Conservation (phyloP, 176 grass and related monocot species). For the Phyllostachys edulis region DNA sequence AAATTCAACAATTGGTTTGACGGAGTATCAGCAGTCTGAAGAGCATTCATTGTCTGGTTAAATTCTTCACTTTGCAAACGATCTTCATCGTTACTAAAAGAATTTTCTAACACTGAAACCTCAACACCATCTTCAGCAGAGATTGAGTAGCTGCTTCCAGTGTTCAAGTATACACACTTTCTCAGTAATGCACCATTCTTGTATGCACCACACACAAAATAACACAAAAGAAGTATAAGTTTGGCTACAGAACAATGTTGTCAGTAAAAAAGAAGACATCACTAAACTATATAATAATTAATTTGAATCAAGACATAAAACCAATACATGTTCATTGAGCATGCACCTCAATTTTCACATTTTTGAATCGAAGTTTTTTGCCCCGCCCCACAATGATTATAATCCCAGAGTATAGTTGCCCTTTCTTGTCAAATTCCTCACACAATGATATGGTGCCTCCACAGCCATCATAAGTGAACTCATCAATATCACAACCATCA, state of each 20-base stretch:
- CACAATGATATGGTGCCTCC: slow-evolving; percentile 85
- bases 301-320: not conserved
- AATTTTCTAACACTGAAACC: slow-evolving; percentile 77
- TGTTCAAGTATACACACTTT: slow-evolving; percentile 87
- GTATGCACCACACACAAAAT: slow-evolving; percentile 24
- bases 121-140: slow-evolving; percentile 82
- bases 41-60: slow-evolving; percentile 44
- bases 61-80: slow-evolving; percentile 38
- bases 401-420: slow-evolving; percentile 63
- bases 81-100: slow-evolving; percentile 48
- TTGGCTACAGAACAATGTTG: not conserved
- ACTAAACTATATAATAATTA: slow-evolving; percentile 1
- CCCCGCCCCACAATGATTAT: slow-evolving; percentile 79
- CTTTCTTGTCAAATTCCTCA: slow-evolving; percentile 77
- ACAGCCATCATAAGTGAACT: slow-evolving; percentile 92
- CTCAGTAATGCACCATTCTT: slow-evolving; percentile 81
- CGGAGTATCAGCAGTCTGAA: slow-evolving; percentile 34
- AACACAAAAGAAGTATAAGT: slow-evolving; percentile 20
- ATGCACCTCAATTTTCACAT: slow-evolving; percentile 97
- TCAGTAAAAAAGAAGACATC: not conserved
- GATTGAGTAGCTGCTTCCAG: slow-evolving; percentile 83
- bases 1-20: slow-evolving; percentile 66
- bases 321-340: slow-evolving; percentile 20
- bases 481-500: slow-evolving; percentile 73
- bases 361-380: slow-evolving; percentile 85